Evolutionary conservation across 2,329 filamentous ascomycete species (phyloP), one percentile per base, ranked within the genome.

Genomic region (Fusarium piperis): DNA sequence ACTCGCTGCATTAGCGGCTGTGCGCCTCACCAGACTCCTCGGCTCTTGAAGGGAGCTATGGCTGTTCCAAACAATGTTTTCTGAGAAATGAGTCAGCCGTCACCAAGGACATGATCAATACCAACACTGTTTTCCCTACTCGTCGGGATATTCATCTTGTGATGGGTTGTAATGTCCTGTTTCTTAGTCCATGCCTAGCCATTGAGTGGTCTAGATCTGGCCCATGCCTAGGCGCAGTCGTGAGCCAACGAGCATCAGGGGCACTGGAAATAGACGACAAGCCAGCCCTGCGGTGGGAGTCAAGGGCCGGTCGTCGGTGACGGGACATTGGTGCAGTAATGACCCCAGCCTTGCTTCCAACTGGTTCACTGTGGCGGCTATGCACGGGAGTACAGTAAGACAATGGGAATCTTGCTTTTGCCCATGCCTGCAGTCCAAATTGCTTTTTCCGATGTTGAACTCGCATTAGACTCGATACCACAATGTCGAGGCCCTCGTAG

Each of bases 361-460:
- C 30, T 53, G 59, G 46, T 20, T 61, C 18, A 26, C 18, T 35
- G 18, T 33, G 28, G 46, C 46, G 46, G 46, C 59, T 41, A 28
- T 61, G 46, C 58, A 58, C 8, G 23, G 9, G 35, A n/a, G 26
- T 39, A 39, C 4, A n/a, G 36, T 41, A 44, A 55, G 48, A 55
- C 59, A 55, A 55, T 56, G 48, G 48, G 35, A 53, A 52, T 46
- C 32, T 56, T 62, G 48, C 59, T 44, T 61, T 62, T 56, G 18
- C 48, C 59, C 35, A 62, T 62, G 28, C 20, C 36, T 44, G n/a
- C 16, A 44, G 28, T 18, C 32, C 8, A 36, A 18, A 44, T 62
- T 55, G 18, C 48, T 56, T 62, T 52, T 60, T 59, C n/a, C 58
- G 26, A 38, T 33, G 32, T 30, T 52, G 44, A 52, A 39, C n/a